Evolutionary conservation across 371 early-diverging fungal genomes (phyloP).

Genomic region (Actinomortierella wolfii): DNA sequence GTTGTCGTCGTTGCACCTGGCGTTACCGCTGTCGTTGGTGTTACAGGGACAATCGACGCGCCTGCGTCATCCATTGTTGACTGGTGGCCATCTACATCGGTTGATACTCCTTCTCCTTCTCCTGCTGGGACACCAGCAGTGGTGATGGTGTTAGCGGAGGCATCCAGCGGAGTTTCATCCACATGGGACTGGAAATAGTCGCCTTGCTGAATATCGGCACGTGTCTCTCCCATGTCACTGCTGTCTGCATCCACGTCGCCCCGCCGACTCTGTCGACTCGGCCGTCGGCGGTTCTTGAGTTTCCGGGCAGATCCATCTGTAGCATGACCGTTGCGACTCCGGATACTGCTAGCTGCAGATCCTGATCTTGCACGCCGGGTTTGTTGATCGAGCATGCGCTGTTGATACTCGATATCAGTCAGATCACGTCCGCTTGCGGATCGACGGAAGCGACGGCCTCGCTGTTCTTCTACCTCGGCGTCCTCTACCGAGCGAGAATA

Average conservation of each 20-base stretch:
- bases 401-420: slow-evolving; percentile 23
- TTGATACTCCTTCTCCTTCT: background rate
- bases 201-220: background rate
- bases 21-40: no score
- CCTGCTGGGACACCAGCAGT: background rate
- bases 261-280: slow-evolving; percentile 20
- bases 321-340: no score
- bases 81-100: no score
- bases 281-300: slow-evolving; percentile 30
- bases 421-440: slow-evolving; percentile 22
- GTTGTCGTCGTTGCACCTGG: slow-evolving; percentile 5
- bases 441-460: slow-evolving; percentile 13
- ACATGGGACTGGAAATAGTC: no score
- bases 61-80: no score
- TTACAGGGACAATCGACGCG: no score
- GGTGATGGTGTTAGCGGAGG: slow-evolving; percentile 3
- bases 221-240: slow-evolving; percentile 6
- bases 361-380: slow-evolving; percentile 4
- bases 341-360: slow-evolving; percentile 11
- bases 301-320: slow-evolving; percentile 9
- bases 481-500: slow-evolving; percentile 31
- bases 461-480: slow-evolving; percentile 12
- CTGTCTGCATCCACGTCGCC: slow-evolving; percentile 15
- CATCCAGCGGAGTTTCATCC: background rate
- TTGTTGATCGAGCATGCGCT: slow-evolving; percentile 15